A percentile compares a stretch with the other conserved stretches of the same genome.
Evolutionary conservation across 352 stramenopile genomes (phyloP).

Genomic region (Pythium dissotocum): DNA sequence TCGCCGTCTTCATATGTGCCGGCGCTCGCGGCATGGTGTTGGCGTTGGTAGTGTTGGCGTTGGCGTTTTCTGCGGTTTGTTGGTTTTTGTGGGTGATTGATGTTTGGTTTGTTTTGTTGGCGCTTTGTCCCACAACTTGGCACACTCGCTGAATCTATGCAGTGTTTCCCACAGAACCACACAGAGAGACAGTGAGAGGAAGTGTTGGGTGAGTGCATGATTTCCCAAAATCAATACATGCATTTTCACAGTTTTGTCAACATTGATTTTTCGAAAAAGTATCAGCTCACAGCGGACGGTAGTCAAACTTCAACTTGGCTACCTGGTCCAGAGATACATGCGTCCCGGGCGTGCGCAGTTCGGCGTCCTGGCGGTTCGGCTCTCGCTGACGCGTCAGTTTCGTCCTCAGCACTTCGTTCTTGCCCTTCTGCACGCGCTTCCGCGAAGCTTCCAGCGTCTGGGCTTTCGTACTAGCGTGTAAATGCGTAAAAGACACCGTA

Average conservation of each 20-base stretch:
- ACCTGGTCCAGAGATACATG: constrained; percentile 26
- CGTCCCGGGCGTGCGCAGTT: constrained; percentile 30
- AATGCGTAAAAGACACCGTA: constrained; percentile 22
- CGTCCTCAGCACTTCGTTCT: constrained; percentile 41
- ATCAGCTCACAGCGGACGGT: constrained; percentile 6
- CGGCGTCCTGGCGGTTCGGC: constrained; percentile 21
- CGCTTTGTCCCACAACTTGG: constrained; percentile 13
- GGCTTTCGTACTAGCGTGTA: constrained; percentile 13
- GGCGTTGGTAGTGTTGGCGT: background rate
- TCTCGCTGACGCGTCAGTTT: constrained; percentile 34
- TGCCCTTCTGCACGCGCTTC: constrained; percentile 31
- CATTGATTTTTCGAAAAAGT: constrained; percentile 6
- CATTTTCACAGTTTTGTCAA: constrained; percentile 13
- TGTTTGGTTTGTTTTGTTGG: background rate
- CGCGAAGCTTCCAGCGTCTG: constrained; percentile 22
- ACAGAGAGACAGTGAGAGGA: constrained; percentile 11
- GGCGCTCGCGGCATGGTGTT: constrained; percentile 16
- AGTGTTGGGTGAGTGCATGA: constrained; percentile 7
- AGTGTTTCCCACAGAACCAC: too few species aligned
- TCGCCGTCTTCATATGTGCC: background rate
- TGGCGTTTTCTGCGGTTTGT: background rate
- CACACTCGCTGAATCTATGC: constrained; percentile 1
- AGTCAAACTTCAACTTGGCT: constrained; percentile 32
- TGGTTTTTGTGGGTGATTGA: background rate
- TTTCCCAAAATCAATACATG: constrained; percentile 19